Percentiles rank a stretch among this genome's conserved stretches.
Conservation (phyloP, 768 basidiomycete genomes). For the Hemileccinum impolitum region DNA sequence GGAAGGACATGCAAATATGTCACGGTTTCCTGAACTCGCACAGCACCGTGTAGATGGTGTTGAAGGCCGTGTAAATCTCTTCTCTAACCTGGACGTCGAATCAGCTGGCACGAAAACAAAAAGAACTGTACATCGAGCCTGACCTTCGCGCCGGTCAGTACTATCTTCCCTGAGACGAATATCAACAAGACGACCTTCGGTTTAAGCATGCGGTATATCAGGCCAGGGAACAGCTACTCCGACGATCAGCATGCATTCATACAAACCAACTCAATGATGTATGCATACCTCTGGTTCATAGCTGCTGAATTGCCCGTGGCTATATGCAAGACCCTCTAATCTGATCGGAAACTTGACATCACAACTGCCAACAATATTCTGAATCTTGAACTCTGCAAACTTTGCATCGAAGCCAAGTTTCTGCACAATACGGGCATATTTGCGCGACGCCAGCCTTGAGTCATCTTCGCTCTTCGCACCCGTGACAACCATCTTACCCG, state of each 20-base stretch:
- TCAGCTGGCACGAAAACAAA: slow-evolving; percentile 20
- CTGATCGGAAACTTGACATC: slow-evolving; percentile 99
- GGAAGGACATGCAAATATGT: neutral
- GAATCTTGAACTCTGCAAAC: slow-evolving; percentile 99
- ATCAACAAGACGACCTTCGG: slow-evolving; percentile 98
- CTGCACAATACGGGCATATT: slow-evolving; percentile 98
- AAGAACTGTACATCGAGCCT: slow-evolving; percentile 17
- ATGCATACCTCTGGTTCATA: slow-evolving; percentile 90
- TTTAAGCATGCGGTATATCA: slow-evolving; percentile 99
- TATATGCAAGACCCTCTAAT: slow-evolving; percentile 94
- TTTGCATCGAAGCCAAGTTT: slow-evolving; percentile 99
- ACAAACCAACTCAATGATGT: slow-evolving; percentile 11
- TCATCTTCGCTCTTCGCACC: slow-evolving; percentile 99
- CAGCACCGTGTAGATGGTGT: slow-evolving; percentile 97
- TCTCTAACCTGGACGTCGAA: slow-evolving; percentile 75
- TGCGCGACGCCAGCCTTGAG: slow-evolving; percentile 92
- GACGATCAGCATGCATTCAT: neutral
- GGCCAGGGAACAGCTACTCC: slow-evolving; percentile 88
- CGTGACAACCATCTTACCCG: slow-evolving; percentile 99
- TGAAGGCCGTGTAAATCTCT: slow-evolving; percentile 99
- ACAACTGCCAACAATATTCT: slow-evolving; percentile 98
- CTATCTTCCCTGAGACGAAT: slow-evolving; percentile 99
- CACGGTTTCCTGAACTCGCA: slow-evolving; percentile 91
- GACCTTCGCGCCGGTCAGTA: slow-evolving; percentile 98
- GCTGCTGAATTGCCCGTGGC: slow-evolving; percentile 96